Conservation (phyloP, 192 early-diverging fungal genomes). For the Mycoemilia scoparia region DNA sequence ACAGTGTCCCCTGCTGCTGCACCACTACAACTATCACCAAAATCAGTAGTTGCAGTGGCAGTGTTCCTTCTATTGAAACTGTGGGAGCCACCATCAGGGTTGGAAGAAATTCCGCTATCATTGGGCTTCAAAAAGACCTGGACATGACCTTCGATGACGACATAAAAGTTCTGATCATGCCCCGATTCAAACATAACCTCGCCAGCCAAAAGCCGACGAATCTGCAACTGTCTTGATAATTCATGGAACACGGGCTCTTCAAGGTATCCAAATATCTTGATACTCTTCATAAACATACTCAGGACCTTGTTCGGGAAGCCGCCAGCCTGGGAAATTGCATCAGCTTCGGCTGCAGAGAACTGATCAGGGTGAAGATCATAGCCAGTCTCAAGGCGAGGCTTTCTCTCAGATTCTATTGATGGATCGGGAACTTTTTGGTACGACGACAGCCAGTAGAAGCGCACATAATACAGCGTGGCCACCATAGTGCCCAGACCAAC, state of each 20-base stretch:
- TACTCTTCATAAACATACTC: conserved; percentile 39
- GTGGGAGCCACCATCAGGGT: no score
- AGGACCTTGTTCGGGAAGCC: conserved; percentile 28
- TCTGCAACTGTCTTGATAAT: conserved; percentile 75
- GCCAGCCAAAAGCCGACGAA: conserved; percentile 47
- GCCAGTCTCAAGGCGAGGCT: conserved; percentile 3
- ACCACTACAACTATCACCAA: neutral
- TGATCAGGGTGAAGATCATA: conserved; percentile 25
- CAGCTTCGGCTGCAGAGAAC: neutral
- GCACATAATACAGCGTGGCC: conserved; percentile 16
- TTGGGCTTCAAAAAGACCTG: conserved; percentile 79
- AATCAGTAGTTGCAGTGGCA: neutral
- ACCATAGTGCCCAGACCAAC: conserved; percentile 3
- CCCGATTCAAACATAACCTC: conserved; percentile 67
- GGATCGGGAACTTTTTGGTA: conserved; percentile 4
- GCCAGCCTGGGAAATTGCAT: neutral
- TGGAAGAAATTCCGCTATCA: no score
- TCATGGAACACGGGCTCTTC: conserved; percentile 94
- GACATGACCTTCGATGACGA: conserved; percentile 88
- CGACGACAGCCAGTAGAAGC: conserved; percentile 20
- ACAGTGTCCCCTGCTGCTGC: neutral
- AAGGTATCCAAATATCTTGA: conserved; percentile 94
- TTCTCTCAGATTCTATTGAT: conserved; percentile 4
- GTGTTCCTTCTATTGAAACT: no score
- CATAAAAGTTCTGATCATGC: conserved; percentile 60